Conservation (phyloP, 2,329 filamentous ascomycete species). For the Penicillium sp. region DNA sequence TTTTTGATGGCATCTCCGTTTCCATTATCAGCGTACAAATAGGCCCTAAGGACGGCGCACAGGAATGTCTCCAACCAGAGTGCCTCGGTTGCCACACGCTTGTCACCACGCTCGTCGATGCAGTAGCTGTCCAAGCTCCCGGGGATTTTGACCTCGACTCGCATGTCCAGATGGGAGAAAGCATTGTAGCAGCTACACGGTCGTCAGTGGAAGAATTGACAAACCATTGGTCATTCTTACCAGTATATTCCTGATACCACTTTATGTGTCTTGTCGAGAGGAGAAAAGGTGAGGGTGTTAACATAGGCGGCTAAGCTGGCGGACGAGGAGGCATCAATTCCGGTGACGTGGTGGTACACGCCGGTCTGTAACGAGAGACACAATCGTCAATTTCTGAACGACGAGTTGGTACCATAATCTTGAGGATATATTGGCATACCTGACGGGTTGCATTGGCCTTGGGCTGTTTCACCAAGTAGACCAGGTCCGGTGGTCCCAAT, state of each 20-base stretch:
- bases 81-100: constrained; percentile 85
- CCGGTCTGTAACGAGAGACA: constrained; percentile 57
- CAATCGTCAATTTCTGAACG: constrained; percentile 3
- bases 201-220: constrained; percentile 12
- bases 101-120: constrained; percentile 93
- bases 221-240: constrained; percentile 49
- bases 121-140: constrained; percentile 96
- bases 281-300: constrained; percentile 90
- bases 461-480: constrained; percentile 81
- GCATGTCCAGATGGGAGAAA: constrained; percentile 96
- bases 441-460: constrained; percentile 55
- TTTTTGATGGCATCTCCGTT: constrained; percentile 92
- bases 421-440: constrained; percentile 33
- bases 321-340: constrained; percentile 93
- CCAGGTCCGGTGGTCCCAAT: constrained; percentile 89
- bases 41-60: constrained; percentile 87
- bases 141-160: constrained; percentile 94
- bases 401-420: neutral
- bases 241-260: constrained; percentile 93
- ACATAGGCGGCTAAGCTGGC: constrained; percentile 96
- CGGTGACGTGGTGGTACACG: constrained; percentile 96
- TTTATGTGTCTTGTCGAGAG: constrained; percentile 77
- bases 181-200: constrained; percentile 86
- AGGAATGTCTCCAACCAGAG: constrained; percentile 97
- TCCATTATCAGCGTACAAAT: constrained; percentile 93